Evolutionary conservation across 2,329 filamentous ascomycete species (phyloP), one percentile per base, ranked within the genome.

Genomic region (Cadophora malorum): DNA sequence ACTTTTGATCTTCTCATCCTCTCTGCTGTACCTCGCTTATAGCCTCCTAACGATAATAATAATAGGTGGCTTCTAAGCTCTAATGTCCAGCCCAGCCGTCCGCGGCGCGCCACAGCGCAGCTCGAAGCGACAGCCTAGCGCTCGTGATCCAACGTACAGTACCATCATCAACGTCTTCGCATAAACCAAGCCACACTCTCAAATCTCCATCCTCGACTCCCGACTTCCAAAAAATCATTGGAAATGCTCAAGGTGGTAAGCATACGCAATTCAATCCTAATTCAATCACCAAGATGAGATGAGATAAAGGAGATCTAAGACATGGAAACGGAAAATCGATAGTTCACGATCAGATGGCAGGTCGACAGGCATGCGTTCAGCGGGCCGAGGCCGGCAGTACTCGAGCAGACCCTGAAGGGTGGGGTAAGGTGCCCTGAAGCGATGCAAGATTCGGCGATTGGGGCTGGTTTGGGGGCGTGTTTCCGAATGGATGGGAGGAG

Each of bases 371-470:
- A 28, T 28, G 28, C 5, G 3, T 28, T 28, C 23, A 12, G 23
- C 50, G 50, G 50, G 50, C 50, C 50, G 23, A 53, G 23, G 50
- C 50, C 50, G 50, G 50, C 23, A 53, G 41, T 45, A 25, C 49
- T 52, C 8, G 25, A 25, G 25, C 5, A 19, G 41, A 45, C 41
- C 52, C 23, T 55, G 52, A 28, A 55, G 55, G 28, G 55, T 35
- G 38, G 31, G 55, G 28, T 59, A 59, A 16, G 12, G 28, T 21
- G 3, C 19, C 19, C 6, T 38, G 8, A 38, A 38, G 35, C 35
- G 35, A 38, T 14, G 35, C 35, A 45, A 49, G 25, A 31, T 14
- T 53, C 28, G 52, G 52, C 4, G 5, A 19, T n/a, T 12, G 25
- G 14, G 28, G 14, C 52, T 33, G 28, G 14, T 55, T 55, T 55